Base-by-base conservation (phyloP, 441 rosid genomes). In the Raphanus hybrid region DNA sequence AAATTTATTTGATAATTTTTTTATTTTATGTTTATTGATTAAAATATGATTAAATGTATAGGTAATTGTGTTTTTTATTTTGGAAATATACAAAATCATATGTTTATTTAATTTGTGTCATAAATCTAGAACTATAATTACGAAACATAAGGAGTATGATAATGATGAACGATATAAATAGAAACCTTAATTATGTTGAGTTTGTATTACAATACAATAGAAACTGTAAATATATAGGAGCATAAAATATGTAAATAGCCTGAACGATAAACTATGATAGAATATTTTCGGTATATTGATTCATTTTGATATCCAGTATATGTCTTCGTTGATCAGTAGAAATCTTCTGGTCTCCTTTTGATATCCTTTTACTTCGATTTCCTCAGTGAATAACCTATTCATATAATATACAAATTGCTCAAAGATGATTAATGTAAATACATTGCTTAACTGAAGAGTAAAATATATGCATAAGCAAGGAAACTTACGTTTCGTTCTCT, bases 401-500 rank as follows among this genome's bases (percentile, higher is more conserved):
- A 67, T 2, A 54, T 54, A 23, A 48, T 16, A 1, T 15, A 55
- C 3, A 52, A 11, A 65, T 45, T 45, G 58, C 20, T 8, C 37
- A 20, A 32, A 5, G 5, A 54, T 11, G 5, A 52, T 68, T 29
- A 69, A 54, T 69, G 48, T 52, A 37, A 39, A 64, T 35, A 41
- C 14, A 64, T 45, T 23, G 37, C 7, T n/a, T 34, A 23, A 32
- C 4, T 6, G 11, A 32, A 11, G 4, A 29, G 15, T 29, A 15
- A 52, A 52, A 39, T 66, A 39, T 37, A 43, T 48, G 71, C 61
- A 29, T 57, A 59, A 60, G 37, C 60, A 48, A 68, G 14, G 10
- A 3, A 52, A 68, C 69, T 76, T 62, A 68, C 79, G 14, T 14
- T 75, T 16, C 15, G 16, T 60, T 48, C 12, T 41, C 37, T 34